Evolutionary conservation across 2,329 filamentous ascomycete genomes (phyloP).

Genomic region (Xylaria sp.): DNA sequence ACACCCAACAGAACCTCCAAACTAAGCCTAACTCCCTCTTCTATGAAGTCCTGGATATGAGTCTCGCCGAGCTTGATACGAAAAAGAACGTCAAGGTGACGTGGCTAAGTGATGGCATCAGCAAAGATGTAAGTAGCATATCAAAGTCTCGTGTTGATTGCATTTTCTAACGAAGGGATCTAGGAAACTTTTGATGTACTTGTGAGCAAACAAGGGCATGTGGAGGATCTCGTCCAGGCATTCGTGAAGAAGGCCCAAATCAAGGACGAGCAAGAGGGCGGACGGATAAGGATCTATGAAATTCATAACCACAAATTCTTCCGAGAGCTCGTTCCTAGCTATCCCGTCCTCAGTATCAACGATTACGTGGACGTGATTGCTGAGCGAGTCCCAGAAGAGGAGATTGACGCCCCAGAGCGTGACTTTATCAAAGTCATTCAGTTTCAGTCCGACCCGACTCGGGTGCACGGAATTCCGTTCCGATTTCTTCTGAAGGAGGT

Average conservation of each 20-base stretch:
- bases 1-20: slow-evolving; percentile 62
- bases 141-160: not conserved
- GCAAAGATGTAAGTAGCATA: slow-evolving; percentile 69
- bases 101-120: slow-evolving; percentile 83
- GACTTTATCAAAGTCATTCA: slow-evolving; percentile 78
- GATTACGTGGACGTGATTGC: slow-evolving; percentile 81
- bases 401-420: slow-evolving; percentile 50
- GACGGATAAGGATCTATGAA: slow-evolving; percentile 76
- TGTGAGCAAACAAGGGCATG: slow-evolving; percentile 77
- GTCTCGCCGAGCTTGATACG: slow-evolving; percentile 84
- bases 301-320: slow-evolving; percentile 77
- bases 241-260: slow-evolving; percentile 78
- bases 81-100: slow-evolving; percentile 81
- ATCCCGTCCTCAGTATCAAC: slow-evolving; percentile 73
- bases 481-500: slow-evolving; percentile 80
- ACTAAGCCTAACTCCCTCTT: slow-evolving; percentile 75
- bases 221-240: slow-evolving; percentile 70
- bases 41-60: slow-evolving; percentile 93
- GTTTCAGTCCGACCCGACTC: slow-evolving; percentile 82
- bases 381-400: slow-evolving; percentile 72
- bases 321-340: slow-evolving; percentile 65
- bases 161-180: slow-evolving; percentile 21
- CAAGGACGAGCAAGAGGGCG: slow-evolving; percentile 63
- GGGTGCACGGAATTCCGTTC: slow-evolving; percentile 85
- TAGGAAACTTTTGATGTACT: slow-evolving; percentile 76